A percentile compares a stretch with the other conserved stretches of the same genome.
phyloP scores from a whole-genome alignment of 257 asterid species.

The Penstemon barbatus region DNA sequence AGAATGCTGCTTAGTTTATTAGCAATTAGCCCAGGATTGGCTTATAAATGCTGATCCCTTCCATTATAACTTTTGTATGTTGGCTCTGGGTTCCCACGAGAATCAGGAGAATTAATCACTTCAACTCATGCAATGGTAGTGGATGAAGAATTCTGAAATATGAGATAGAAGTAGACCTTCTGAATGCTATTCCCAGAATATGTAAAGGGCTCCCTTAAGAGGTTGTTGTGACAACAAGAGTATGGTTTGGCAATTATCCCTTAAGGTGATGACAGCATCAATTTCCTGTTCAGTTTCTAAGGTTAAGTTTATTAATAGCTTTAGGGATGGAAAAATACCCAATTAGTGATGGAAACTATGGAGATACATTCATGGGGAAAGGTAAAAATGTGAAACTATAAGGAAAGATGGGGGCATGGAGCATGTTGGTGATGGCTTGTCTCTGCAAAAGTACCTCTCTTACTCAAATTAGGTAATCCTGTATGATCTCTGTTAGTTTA shows the following conservation, averaged over 20 bases:
- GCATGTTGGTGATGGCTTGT: slow-evolving; percentile 17
- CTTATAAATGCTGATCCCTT: slow-evolving; percentile 25
- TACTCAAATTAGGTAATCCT: slow-evolving; percentile 27
- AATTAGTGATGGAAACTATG: neutral
- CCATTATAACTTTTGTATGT: slow-evolving; percentile 12
- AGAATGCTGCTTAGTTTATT: slow-evolving; percentile 42
- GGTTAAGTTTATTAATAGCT: neutral
- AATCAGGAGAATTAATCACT: slow-evolving; percentile 9
- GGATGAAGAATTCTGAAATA: slow-evolving; percentile 30
- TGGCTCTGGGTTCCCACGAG: slow-evolving; percentile 3
- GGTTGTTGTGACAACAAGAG: neutral
- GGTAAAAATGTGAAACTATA: neutral
- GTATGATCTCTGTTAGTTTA: slow-evolving; percentile 10
- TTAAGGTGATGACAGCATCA: slow-evolving; percentile 16
- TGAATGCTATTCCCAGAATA: slow-evolving; percentile 20
- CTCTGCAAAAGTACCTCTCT: slow-evolving; percentile 22
- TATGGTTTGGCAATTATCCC: neutral
- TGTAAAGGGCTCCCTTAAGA: neutral
- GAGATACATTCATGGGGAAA: slow-evolving; percentile 12
- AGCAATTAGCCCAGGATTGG: slow-evolving; percentile 20
- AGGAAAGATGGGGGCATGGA: slow-evolving; percentile 21
- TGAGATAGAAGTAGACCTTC: slow-evolving; percentile 19
- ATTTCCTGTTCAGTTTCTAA: slow-evolving; percentile 6
- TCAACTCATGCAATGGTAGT: slow-evolving; percentile 20
- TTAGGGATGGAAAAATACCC: neutral